A percentile compares a stretch with the other conserved stretches of the same genome.
phyloP scores from a whole-genome alignment of 202 grass and related monocot species.

The Zizania palustris region DNA sequence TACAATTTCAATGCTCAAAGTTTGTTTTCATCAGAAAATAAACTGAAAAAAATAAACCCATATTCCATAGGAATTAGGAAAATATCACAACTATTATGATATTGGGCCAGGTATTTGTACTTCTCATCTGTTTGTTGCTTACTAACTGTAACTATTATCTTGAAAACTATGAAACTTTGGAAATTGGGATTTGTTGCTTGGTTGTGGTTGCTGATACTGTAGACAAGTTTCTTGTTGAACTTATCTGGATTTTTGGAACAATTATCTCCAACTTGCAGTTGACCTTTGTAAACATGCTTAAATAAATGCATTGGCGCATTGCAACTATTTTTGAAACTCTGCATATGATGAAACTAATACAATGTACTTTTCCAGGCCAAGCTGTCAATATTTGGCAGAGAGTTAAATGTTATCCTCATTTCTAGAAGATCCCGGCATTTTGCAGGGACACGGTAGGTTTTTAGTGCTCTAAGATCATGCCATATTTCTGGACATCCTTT shows the following conservation, averaged over 20 bases:
- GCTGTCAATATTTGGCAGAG: constrained; percentile 86
- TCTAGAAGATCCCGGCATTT: constrained; percentile 97
- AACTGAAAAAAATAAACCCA: constrained; percentile 6
- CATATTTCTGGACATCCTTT: constrained; percentile 23
- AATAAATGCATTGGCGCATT: background rate
- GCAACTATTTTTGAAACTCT: constrained; percentile 17
- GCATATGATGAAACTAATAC: constrained; percentile 21
- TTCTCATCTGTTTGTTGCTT: constrained; percentile 20
- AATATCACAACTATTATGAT: background rate
- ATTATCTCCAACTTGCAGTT: background rate
- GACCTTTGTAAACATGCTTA: background rate
- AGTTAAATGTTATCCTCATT: constrained; percentile 72
- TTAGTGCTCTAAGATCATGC: constrained; percentile 25
- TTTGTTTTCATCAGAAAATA: constrained; percentile 11
- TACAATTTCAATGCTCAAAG: constrained; percentile 14
- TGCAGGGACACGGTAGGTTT: constrained; percentile 83
- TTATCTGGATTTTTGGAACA: background rate
- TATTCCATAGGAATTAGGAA: background rate
- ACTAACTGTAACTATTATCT: constrained; percentile 27
- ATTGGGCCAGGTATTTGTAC: background rate
- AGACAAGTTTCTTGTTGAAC: constrained; percentile 17
- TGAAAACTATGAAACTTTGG: constrained; percentile 1
- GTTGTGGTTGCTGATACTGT: background rate
- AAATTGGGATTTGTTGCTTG: constrained; percentile 21
- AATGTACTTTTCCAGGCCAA: constrained; percentile 60